These are phyloP conservation scores for Jaapia argillacea DNA, from an alignment of 768 basidiomycete genomes.

Conservation along the genomic window DNA sequence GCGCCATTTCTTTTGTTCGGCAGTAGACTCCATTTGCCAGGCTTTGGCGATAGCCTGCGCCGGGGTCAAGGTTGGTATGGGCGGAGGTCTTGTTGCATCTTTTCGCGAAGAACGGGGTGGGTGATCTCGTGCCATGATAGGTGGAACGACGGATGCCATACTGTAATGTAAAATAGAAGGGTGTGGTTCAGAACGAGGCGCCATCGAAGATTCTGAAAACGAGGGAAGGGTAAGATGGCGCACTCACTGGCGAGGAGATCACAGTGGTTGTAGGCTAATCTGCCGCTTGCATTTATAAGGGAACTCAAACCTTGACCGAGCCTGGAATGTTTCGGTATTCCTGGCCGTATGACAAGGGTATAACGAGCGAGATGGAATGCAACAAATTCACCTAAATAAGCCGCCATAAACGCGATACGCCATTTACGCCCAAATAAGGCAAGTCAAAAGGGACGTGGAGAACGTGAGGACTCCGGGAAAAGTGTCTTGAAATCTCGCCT, in stretches of 20 bases:
- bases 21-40: constrained; percentile 53
- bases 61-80: constrained; percentile 28
- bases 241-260: not conserved
- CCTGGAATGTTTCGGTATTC: not conserved
- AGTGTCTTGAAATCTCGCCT: not conserved
- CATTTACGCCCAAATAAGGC: not conserved
- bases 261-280: not conserved
- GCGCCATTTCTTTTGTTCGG: constrained; percentile 52
- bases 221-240: not conserved
- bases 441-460: not conserved
- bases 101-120: constrained; percentile 11
- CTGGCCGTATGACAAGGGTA: not conserved
- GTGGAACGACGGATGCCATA: not conserved
- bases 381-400: not conserved
- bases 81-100: constrained; percentile 8
- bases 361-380: not conserved
- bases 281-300: not conserved
- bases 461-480: not conserved
- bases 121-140: constrained; percentile 4
- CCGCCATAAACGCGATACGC: not conserved
- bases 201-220: not conserved
- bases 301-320: not conserved
- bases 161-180: not conserved
- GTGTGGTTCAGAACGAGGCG: not conserved
- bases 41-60: constrained; percentile 59